These are phyloP conservation scores for Karstenula rhodostoma DNA, from an alignment of 2,329 filamentous ascomycete species.

Conservation along the genomic window DNA sequence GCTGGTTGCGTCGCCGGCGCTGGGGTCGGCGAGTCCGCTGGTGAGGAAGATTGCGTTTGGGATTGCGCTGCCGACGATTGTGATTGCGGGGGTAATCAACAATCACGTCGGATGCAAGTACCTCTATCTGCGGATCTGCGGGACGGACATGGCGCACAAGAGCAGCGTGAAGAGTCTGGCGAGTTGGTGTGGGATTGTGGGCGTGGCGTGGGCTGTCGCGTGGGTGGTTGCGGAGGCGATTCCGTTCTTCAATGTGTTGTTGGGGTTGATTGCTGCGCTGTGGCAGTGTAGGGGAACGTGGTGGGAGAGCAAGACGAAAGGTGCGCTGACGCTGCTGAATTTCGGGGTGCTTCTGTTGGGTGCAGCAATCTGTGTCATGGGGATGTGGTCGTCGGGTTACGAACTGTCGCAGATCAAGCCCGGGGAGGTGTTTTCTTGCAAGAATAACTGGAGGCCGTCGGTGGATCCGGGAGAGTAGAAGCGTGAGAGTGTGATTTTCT, in stretches of 20 bases:
- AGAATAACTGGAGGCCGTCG: not conserved
- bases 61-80: slow-evolving; percentile 72
- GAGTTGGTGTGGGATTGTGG: slow-evolving; percentile 67
- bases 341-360: slow-evolving; percentile 47
- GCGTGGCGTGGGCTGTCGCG: slow-evolving; percentile 65
- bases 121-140: too few species aligned
- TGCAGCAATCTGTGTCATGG: slow-evolving; percentile 25
- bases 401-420: not conserved
- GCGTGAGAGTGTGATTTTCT: too few species aligned
- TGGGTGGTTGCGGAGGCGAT: slow-evolving; percentile 75
- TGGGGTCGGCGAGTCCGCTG: slow-evolving; percentile 65
- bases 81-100: slow-evolving; percentile 76
- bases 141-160: too few species aligned
- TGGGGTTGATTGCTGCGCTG: slow-evolving; percentile 67
- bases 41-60: slow-evolving; percentile 73
- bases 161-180: slow-evolving; percentile 39
- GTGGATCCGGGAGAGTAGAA: too few species aligned
- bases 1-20: slow-evolving; percentile 69
- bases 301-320: too few species aligned
- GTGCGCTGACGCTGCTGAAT: too few species aligned
- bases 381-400: slow-evolving; percentile 1
- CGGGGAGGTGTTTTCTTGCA: not conserved
- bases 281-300: slow-evolving; percentile 9
- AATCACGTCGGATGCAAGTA: slow-evolving; percentile 59
- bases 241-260: slow-evolving; percentile 72